Conservation (phyloP, 2,329 filamentous ascomycete genomes). For the Xylaria sp. region DNA sequence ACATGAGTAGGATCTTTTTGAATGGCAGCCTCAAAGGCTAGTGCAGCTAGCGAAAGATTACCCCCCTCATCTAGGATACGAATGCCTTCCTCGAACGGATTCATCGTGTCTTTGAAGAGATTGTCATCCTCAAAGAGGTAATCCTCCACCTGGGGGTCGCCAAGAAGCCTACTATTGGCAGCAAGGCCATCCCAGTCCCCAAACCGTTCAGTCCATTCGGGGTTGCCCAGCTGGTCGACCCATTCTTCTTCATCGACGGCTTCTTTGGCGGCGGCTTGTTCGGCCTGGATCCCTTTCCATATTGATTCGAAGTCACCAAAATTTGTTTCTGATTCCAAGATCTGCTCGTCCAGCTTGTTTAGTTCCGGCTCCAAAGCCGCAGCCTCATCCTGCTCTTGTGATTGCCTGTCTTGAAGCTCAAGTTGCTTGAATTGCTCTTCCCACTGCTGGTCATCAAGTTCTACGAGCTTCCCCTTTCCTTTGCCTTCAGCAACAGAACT, state of each 20-base stretch:
- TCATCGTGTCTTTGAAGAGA: conserved; percentile 80
- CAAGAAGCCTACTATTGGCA: conserved; percentile 53
- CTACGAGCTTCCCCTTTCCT: conserved; percentile 92
- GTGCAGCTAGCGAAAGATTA: conserved; percentile 89
- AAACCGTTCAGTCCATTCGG: conserved; percentile 79
- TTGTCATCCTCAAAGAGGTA: conserved; percentile 98
- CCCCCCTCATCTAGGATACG: conserved; percentile 93
- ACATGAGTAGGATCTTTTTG: conserved; percentile 89
- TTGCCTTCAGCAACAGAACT: conserved; percentile 56
- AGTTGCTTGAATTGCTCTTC: conserved; percentile 95
- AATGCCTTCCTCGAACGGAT: conserved; percentile 92
- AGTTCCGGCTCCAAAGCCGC: conserved; percentile 85
- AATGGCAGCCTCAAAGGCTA: conserved; percentile 95
- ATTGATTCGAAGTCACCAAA: conserved; percentile 91
- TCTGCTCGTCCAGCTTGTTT: conserved; percentile 79
- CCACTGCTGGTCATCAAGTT: conserved; percentile 94
- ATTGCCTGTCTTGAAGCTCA: conserved; percentile 55
- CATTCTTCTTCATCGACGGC: conserved; percentile 70
- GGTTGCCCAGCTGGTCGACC: conserved; percentile 76
- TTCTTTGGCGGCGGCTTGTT: conserved; percentile 75
- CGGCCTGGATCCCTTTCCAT: conserved; percentile 84
- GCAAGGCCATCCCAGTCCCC: conserved; percentile 68
- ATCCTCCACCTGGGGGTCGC: conserved; percentile 82
- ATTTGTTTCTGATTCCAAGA: conserved; percentile 74
- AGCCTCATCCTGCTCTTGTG: conserved; percentile 67